A percentile compares a stretch with the other conserved stretches of the same genome.
These are phyloP conservation scores for Coemansia sp. DNA, from an alignment of 192 early-diverging fungal genomes.

Conservation along the genomic window DNA sequence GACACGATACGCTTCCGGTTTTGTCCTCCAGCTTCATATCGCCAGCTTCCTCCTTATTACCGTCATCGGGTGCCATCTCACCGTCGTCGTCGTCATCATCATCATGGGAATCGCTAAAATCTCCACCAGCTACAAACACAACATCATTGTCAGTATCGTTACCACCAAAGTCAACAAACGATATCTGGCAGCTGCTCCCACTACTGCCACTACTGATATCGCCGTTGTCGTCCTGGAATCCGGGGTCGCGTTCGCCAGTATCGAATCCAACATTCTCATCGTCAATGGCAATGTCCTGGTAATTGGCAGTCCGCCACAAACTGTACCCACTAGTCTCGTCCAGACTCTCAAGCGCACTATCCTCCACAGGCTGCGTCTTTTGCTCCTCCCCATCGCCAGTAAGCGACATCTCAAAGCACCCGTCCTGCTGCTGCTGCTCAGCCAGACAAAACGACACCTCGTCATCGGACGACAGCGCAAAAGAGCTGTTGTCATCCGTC, in stretches of 20 bases:
- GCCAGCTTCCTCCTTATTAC: too few relatives aligned
- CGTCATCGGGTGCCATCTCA: too few relatives aligned
- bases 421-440: not conserved
- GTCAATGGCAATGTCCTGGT: not conserved
- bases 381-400: not conserved
- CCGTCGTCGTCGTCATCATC: too few relatives aligned
- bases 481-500: not conserved
- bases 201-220: not conserved
- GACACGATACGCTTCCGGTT: not conserved
- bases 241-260: not conserved
- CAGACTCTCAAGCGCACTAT: conserved; percentile 4
- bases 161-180: not conserved
- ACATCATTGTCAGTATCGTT: conserved; percentile 6
- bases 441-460: not conserved
- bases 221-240: too few relatives aligned
- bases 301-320: conserved; percentile 4
- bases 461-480: not conserved
- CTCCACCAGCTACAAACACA: not conserved
- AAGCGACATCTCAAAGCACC: not conserved
- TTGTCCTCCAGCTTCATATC: not conserved
- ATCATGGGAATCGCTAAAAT: too few relatives aligned
- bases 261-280: not conserved
- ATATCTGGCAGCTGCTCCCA: conserved; percentile 4
- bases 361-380: not conserved
- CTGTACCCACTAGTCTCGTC: conserved; percentile 7